Base-by-base conservation (phyloP, 768 basidiomycete species). In the Omphalotus guepiniiformis region DNA sequence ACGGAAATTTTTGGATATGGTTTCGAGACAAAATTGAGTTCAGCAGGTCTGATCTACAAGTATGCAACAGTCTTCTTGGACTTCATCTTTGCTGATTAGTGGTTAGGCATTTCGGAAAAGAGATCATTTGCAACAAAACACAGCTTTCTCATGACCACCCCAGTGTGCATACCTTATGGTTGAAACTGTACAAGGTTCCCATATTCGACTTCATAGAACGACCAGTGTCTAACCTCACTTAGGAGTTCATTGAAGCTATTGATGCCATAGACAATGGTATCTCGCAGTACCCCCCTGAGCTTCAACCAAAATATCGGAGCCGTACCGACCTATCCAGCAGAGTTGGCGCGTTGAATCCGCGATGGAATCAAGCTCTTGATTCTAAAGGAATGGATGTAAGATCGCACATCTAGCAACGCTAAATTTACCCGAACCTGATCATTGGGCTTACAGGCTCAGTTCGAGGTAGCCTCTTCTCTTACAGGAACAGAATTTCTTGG, bases 241-340 rank as follows among this genome's bases (percentile, higher is more conserved):
- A 93, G 83, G 90, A 93, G 62, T 93, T 95, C 58, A 86, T 99
- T 37, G 95, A 99, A 67, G 88, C 85, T 8, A 82, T 97, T 52
- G 94, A 96, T 64, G 95, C 79, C 3, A 85, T 93, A 61, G 95
- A 99, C 71, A 99, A 99, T 61, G 95, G 95, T 15, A 79, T 99
- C 54, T 76, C 82, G 2, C 88, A 91, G 59, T 93, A 89, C 64
- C 72, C 82, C 2, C 65, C 71, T 2, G 82, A 83, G 42, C 62
- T 85, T 47, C 70, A 77, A 52, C 78, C 87, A 7, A 75, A 70
- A 48, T 99, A 98, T 69, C 76, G 77, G 53, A 82, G 70, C 53
- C 72, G 81, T 38, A 95, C 94, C 11, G 90, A 95, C 65, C 68
- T 99, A 5, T 87, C 88, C 12, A 81, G 82, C 54, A 83, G 95